Percentiles rank a stretch among this genome's conserved stretches.
These are phyloP conservation scores for Capsicum pubescens DNA, from an alignment of 257 asterid species.

Conservation along the genomic window DNA sequence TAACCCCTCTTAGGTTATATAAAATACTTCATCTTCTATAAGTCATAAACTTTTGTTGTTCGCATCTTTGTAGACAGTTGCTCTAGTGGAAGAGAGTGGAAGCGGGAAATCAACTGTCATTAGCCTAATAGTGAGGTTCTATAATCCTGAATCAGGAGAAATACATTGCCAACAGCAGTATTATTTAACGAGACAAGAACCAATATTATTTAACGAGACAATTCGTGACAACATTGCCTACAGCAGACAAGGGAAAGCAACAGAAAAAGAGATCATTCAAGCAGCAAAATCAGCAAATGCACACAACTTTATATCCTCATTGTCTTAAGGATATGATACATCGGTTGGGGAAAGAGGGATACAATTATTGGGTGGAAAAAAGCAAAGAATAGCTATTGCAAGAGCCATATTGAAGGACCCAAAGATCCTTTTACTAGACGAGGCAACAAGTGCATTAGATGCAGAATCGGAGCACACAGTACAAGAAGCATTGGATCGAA, in stretches of 20 bases:
- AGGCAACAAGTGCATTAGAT: slow-evolving; percentile 79
- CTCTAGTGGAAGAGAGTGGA: too few relatives aligned
- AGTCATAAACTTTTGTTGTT: too few relatives aligned
- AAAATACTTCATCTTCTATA: too few relatives aligned
- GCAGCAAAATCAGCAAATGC: slow-evolving; percentile 74
- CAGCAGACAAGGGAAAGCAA: slow-evolving; percentile 54
- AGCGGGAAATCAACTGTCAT: slow-evolving; percentile 75
- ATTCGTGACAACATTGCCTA: slow-evolving; percentile 71
- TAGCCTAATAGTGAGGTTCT: slow-evolving; percentile 67
- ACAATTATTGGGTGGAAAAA: slow-evolving; percentile 76
- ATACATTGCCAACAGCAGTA: slow-evolving; percentile 65
- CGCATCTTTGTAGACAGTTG: too few relatives aligned
- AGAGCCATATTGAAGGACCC: slow-evolving; percentile 71
- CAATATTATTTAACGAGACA: slow-evolving; percentile 71
- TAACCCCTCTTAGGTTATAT: neutral
- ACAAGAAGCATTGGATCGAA: slow-evolving; percentile 67
- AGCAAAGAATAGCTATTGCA: slow-evolving; percentile 72
- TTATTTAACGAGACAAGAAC: slow-evolving; percentile 84
- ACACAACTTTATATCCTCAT: slow-evolving; percentile 60
- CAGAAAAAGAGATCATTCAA: slow-evolving; percentile 64
- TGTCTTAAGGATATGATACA: too few relatives aligned
- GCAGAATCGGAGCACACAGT: slow-evolving; percentile 70
- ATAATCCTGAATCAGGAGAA: slow-evolving; percentile 62
- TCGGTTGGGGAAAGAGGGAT: slow-evolving; percentile 52
- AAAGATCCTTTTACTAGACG: slow-evolving; percentile 63